These are phyloP conservation scores for Aspergillus candidus DNA, from an alignment of 2,329 filamentous ascomycete genomes.

Conservation along the genomic window DNA sequence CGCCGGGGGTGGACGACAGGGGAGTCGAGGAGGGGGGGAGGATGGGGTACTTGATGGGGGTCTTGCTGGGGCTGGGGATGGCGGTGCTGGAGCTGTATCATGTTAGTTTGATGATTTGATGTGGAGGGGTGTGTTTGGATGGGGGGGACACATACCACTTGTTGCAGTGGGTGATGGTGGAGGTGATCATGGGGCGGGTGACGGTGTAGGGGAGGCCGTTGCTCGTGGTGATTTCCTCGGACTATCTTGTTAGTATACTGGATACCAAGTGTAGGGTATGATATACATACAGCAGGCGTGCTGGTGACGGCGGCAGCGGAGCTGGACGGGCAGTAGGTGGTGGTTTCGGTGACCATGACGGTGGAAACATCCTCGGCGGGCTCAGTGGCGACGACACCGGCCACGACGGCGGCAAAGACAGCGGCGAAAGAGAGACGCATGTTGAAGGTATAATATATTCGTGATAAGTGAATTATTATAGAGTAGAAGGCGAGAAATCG, in stretches of 20 bases:
- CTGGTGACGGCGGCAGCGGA: slow-evolving; percentile 56
- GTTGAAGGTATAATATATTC: slow-evolving; percentile 22
- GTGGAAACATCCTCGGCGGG: slow-evolving; percentile 44
- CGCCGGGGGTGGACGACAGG: slow-evolving; percentile 11
- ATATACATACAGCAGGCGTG: slow-evolving; percentile 54
- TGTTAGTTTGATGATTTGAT: too few species aligned
- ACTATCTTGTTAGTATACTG: slow-evolving; percentile 29
- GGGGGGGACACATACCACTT: slow-evolving; percentile 39
- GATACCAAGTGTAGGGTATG: background rate
- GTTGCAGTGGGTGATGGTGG: slow-evolving; percentile 47
- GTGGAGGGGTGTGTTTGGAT: too few species aligned
- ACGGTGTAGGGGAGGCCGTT: slow-evolving; percentile 62
- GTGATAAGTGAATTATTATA: slow-evolving; percentile 4
- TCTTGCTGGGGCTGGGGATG: slow-evolving; percentile 11
- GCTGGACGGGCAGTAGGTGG: slow-evolving; percentile 70
- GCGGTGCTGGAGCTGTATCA: slow-evolving; percentile 17
- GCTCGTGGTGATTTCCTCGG: slow-evolving; percentile 65
- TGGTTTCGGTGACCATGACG: slow-evolving; percentile 59
- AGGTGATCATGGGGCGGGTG: slow-evolving; percentile 46
- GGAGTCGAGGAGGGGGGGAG: slow-evolving; percentile 11
- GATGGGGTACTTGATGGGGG: slow-evolving; percentile 10
- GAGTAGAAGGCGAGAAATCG: slow-evolving; percentile 17
- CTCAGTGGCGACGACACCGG: slow-evolving; percentile 30
- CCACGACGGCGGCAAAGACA: slow-evolving; percentile 33
- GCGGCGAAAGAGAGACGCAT: slow-evolving; percentile 47